Conservation (phyloP, 352 stramenopile genomes). For the Poterioochromonas sp. region DNA sequence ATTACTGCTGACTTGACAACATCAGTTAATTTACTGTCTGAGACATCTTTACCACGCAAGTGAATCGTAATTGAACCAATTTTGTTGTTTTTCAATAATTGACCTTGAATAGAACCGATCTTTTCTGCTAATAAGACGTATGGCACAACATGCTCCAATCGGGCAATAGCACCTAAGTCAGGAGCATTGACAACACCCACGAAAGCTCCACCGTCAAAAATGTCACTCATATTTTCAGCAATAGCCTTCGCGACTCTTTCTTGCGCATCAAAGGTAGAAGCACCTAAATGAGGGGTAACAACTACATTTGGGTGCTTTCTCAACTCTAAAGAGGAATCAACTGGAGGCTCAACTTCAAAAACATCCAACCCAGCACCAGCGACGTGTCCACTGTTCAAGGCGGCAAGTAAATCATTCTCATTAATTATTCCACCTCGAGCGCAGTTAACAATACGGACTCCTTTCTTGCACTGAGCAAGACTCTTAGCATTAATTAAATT, state of each 20-base stretch:
- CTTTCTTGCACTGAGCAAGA: constrained; percentile 72
- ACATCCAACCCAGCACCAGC: constrained; percentile 73
- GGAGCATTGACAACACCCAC: constrained; percentile 80
- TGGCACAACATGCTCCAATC: constrained; percentile 61
- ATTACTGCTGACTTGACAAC: constrained; percentile 68
- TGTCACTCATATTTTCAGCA: constrained; percentile 76
- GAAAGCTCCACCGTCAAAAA: constrained; percentile 71
- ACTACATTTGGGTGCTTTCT: constrained; percentile 70
- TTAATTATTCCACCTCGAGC: constrained; percentile 76
- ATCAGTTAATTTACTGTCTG: constrained; percentile 64
- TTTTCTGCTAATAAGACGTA: constrained; percentile 78
- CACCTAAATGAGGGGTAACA: constrained; percentile 78
- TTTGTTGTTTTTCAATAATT: constrained; percentile 62
- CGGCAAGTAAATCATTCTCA: constrained; percentile 61
- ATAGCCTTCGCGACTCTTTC: constrained; percentile 69
- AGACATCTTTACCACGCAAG: constrained; percentile 61
- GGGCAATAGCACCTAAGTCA: constrained; percentile 73
- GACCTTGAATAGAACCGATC: constrained; percentile 77
- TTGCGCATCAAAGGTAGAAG: constrained; percentile 76
- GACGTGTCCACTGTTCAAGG: constrained; percentile 50
- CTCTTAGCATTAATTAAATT: constrained; percentile 68
- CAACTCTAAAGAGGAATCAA: constrained; percentile 66
- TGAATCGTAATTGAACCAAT: constrained; percentile 43
- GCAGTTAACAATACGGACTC: constrained; percentile 76
- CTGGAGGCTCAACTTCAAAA: constrained; percentile 72